Percentiles rank a stretch among this genome's conserved stretches.
phyloP scores from a whole-genome alignment of 352 stramenopile genomes.

The Phytophthora lateralis region DNA sequence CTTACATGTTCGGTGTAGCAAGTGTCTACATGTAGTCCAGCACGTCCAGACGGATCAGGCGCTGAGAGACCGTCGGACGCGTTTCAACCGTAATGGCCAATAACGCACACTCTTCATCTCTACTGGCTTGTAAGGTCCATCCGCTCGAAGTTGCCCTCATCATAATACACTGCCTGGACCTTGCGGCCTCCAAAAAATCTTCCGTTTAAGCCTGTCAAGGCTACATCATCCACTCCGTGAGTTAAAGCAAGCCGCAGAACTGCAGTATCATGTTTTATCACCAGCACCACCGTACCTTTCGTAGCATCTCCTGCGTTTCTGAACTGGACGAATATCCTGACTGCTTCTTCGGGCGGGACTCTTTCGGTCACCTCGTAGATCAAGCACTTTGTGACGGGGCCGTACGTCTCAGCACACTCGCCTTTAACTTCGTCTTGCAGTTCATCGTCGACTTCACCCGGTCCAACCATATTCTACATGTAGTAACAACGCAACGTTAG shows the following conservation, averaged over 20 bases:
- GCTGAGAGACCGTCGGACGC: too few relatives aligned
- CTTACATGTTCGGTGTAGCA: slow-evolving; percentile 12
- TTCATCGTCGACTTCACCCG: slow-evolving; percentile 89
- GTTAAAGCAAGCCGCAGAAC: neutral
- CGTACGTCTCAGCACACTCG: slow-evolving; percentile 87
- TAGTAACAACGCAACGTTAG: slow-evolving; percentile 11
- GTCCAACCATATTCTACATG: slow-evolving; percentile 94
- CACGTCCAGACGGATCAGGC: too few relatives aligned
- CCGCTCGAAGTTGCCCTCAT: slow-evolving; percentile 77
- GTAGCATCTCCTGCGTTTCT: slow-evolving; percentile 62
- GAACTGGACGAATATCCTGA: slow-evolving; percentile 93
- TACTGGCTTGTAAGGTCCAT: slow-evolving; percentile 59
- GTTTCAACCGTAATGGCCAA: too few relatives aligned
- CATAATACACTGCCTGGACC: slow-evolving; percentile 81
- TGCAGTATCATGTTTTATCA: slow-evolving; percentile 5
- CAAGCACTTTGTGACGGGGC: slow-evolving; percentile 75
- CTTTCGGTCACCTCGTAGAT: slow-evolving; percentile 68
- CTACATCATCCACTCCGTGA: slow-evolving; percentile 29
- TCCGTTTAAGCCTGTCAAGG: slow-evolving; percentile 79
- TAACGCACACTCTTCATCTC: neutral
- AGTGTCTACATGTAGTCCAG: neutral
- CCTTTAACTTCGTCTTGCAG: slow-evolving; percentile 89
- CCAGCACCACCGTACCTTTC: slow-evolving; percentile 64
- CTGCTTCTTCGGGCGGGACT: slow-evolving; percentile 67
- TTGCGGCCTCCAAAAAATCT: slow-evolving; percentile 91